Evolutionary conservation across 1,284 basidiomycete species (phyloP).

Genomic region (Ceratobasidium sp.): DNA sequence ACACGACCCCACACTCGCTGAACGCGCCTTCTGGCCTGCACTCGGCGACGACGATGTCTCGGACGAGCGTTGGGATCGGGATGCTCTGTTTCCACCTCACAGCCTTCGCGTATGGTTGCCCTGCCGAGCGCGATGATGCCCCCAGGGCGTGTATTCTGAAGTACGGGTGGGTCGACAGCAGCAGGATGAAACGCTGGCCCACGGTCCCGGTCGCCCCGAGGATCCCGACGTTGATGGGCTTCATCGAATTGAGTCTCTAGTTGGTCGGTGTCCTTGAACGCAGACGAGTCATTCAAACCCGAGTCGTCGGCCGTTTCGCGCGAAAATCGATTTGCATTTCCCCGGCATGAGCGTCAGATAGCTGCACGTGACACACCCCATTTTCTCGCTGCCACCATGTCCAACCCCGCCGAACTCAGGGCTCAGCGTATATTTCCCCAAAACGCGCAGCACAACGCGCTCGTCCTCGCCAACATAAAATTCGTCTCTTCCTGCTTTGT

Average conservation of each 20-base stretch:
- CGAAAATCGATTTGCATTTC: slow-evolving; percentile 42
- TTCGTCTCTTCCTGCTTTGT: slow-evolving; percentile 84
- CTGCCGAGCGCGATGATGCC: slow-evolving; percentile 89
- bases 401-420: slow-evolving; percentile 43
- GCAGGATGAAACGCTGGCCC: slow-evolving; percentile 93
- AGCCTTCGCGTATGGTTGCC: slow-evolving; percentile 82
- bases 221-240: slow-evolving; percentile 82
- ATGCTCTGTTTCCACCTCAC: slow-evolving; percentile 92
- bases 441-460: slow-evolving; percentile 76
- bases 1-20: slow-evolving; percentile 85
- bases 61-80: slow-evolving; percentile 76
- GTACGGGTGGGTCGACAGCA: slow-evolving; percentile 90
- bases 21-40: slow-evolving; percentile 82
- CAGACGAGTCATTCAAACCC: slow-evolving; percentile 14
- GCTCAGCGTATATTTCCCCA: slow-evolving; percentile 65
- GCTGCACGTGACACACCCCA: slow-evolving; percentile 10
- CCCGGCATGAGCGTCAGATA: slow-evolving; percentile 8
- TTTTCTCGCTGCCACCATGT: slow-evolving; percentile 35
- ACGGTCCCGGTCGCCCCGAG: slow-evolving; percentile 97
- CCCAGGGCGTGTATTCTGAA: slow-evolving; percentile 90
- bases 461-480: slow-evolving; percentile 69
- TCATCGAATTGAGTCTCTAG: slow-evolving; percentile 24
- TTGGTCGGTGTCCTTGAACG: background rate
- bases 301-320: slow-evolving; percentile 30
- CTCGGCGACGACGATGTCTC: slow-evolving; percentile 78